Base-by-base conservation (phyloP, 768 basidiomycete genomes). In the Boletus rubescentipes region DNA sequence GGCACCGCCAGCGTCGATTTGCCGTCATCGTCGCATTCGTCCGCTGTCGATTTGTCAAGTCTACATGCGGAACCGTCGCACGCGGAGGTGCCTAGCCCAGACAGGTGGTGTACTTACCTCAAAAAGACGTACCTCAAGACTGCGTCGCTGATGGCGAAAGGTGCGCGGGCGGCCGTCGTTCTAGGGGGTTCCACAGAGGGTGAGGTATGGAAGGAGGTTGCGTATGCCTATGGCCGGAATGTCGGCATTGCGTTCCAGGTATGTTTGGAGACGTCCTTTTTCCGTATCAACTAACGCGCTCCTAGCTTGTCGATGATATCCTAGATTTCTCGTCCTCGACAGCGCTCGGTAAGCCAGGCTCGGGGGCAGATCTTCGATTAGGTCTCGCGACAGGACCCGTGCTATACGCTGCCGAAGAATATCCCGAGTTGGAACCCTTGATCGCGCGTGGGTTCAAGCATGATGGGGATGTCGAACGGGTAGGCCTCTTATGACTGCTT, bases 81-180 rank as follows among this genome's bases (percentile, higher is more conserved):
- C 11, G 18, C 63, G 56, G 58, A 61, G 58, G 18, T 68, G 72
- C 67, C 60, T 65, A 64, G n/a, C 18, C 20, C 63, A 20, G 81
- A 82, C 15, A 80, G 81, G 55, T 92, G 91, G 89, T 79, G 79
- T 37, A 68, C 82, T 15, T 98, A 97, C 72, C 79, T 96, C 66
- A 84, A 89, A 63, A 97, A 96, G 75, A 94, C 91, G 12, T 96
- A 98, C 70, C 75, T 96, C 54, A 95, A 94, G 75, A 91, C 91
- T 12, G 93, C 94, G 12, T 90, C 87, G 67, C 71, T 97, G 60
- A 87, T 96, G 80, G 93, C 93, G 2, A 96, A 96, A 72, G 84
- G 83, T 16, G 85, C 89, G 5, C 79, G 94, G 20, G 87, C 89
- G 21, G 84, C 91, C 2, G 91, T 91, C 20, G 83, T 94, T n/a